Percentiles rank a stretch among this genome's conserved stretches.
Evolutionary conservation across 1,284 basidiomycete genomes (phyloP).

Genomic region (Ganoderma resinaceum): DNA sequence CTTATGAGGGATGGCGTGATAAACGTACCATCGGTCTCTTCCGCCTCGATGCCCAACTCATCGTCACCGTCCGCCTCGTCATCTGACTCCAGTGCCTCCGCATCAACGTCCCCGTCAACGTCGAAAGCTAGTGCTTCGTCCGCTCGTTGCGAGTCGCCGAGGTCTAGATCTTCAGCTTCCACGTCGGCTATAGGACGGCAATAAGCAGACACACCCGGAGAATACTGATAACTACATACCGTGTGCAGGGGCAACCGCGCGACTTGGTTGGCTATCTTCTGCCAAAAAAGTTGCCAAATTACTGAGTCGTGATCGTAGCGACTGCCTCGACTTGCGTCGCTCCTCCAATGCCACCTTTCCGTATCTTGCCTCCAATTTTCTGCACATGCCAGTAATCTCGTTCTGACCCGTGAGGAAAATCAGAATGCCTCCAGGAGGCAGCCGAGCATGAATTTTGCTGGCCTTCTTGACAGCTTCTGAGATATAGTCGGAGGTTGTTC

Average conservation of each 20-base stretch:
- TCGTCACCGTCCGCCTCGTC: slow-evolving; percentile 59
- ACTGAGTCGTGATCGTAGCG: slow-evolving; percentile 32
- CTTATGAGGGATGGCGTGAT: slow-evolving; percentile 4
- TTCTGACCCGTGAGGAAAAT: slow-evolving; percentile 84
- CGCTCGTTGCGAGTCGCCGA: slow-evolving; percentile 54
- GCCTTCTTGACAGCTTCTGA: slow-evolving; percentile 92
- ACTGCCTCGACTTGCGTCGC: slow-evolving; percentile 49
- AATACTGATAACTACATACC: slow-evolving; percentile 41
- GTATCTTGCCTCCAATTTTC: slow-evolving; percentile 82
- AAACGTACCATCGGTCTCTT: slow-evolving; percentile 66
- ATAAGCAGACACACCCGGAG: not conserved
- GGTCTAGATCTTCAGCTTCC: slow-evolving; percentile 86
- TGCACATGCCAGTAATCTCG: slow-evolving; percentile 73
- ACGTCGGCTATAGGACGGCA: slow-evolving; percentile 53
- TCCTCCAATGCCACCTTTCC: slow-evolving; percentile 70
- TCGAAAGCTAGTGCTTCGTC: slow-evolving; percentile 58
- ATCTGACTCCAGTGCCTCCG: slow-evolving; percentile 51
- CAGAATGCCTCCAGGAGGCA: slow-evolving; percentile 76
- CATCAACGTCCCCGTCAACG: slow-evolving; percentile 62
- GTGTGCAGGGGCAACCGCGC: slow-evolving; percentile 52
- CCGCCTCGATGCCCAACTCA: slow-evolving; percentile 60
- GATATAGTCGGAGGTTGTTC: slow-evolving; percentile 89
- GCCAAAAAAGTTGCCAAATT: slow-evolving; percentile 15
- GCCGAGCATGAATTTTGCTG: slow-evolving; percentile 76
- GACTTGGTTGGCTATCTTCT: slow-evolving; percentile 26